A percentile compares a stretch with the other conserved stretches of the same genome.
phyloP scores from a whole-genome alignment of 768 basidiomycete genomes.

The Lentinula edodes region DNA sequence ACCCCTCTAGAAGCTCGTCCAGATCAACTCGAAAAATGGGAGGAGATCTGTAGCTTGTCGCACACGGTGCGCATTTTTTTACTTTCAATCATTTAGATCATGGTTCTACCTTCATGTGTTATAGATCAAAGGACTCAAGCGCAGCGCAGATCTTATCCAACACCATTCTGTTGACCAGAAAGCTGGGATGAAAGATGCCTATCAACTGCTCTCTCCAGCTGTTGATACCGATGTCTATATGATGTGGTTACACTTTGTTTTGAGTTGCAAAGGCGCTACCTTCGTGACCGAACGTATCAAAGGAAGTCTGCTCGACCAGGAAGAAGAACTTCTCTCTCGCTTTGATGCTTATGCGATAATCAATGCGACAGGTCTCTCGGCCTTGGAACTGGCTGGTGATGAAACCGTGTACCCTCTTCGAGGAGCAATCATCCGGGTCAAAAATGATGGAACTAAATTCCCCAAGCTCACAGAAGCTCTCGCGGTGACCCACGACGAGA shows the following conservation, averaged over 20 bases:
- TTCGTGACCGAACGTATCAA: conserved; percentile 22
- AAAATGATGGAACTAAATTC: conserved; percentile 30
- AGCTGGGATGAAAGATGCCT: conserved; percentile 28
- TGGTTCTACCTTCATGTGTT: conserved; percentile 18
- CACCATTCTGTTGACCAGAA: conserved; percentile 21
- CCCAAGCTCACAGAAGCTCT: conserved; percentile 26
- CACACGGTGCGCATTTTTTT: background rate
- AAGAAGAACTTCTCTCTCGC: conserved; percentile 17
- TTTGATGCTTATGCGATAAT: conserved; percentile 26
- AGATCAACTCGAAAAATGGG: conserved; percentile 25
- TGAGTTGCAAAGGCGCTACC: conserved; percentile 21
- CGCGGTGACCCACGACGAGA: conserved; percentile 26
- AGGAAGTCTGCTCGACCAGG: conserved; percentile 24
- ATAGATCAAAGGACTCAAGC: conserved; percentile 8
- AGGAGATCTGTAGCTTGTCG: conserved; percentile 14
- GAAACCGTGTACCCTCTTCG: conserved; percentile 28
- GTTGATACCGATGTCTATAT: conserved; percentile 32
- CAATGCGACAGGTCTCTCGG: conserved; percentile 29
- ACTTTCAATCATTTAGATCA: background rate
- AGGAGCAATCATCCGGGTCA: conserved; percentile 28
- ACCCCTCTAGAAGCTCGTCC: conserved; percentile 18
- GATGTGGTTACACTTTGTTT: conserved; percentile 23
- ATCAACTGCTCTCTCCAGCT: conserved; percentile 26
- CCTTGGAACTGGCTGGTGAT: conserved; percentile 26
- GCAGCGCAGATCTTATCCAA: conserved; percentile 16